These are phyloP conservation scores for Sideroxylon spinosum DNA, from an alignment of 179 eudicot species.

Conservation along the genomic window DNA sequence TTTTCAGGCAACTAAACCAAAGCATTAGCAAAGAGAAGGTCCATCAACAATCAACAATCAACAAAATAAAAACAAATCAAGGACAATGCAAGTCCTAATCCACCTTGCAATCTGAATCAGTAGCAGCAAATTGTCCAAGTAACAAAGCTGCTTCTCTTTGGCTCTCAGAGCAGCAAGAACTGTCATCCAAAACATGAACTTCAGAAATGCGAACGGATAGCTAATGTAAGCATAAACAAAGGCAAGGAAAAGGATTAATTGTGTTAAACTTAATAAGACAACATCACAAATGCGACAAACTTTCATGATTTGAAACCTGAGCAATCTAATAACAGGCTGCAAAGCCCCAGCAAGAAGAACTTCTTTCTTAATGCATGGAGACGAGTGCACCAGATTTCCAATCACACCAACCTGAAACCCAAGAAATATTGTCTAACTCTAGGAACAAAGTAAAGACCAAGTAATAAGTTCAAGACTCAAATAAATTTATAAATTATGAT, in stretches of 20 bases:
- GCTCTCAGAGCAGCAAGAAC: conserved; percentile 92
- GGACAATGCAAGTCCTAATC: background rate
- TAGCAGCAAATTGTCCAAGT: conserved; percentile 95
- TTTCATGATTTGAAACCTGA: conserved; percentile 45
- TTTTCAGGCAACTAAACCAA: background rate
- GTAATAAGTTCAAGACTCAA: background rate
- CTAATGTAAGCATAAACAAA: background rate
- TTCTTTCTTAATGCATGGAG: conserved; percentile 81
- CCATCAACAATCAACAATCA: background rate
- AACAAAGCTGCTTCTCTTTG: conserved; percentile 97
- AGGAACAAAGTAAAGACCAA: background rate
- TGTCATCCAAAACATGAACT: conserved; percentile 24
- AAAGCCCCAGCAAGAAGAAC: conserved; percentile 88
- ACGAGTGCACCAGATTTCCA: conserved; percentile 96
- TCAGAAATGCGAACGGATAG: conserved; percentile 3
- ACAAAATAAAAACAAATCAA: background rate
- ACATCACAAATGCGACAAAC: conserved; percentile 1
- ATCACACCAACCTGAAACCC: conserved; percentile 83
- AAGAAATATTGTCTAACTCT: conserved; percentile 11
- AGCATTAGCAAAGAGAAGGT: conserved; percentile 1
- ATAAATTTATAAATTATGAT: background rate
- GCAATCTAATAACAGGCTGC: conserved; percentile 89
- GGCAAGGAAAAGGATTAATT: background rate
- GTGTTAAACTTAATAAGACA: background rate
- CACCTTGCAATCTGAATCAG: conserved; percentile 99